These are phyloP conservation scores for Firmiana major DNA, from an alignment of 345 rosid genomes.

Conservation along the genomic window DNA sequence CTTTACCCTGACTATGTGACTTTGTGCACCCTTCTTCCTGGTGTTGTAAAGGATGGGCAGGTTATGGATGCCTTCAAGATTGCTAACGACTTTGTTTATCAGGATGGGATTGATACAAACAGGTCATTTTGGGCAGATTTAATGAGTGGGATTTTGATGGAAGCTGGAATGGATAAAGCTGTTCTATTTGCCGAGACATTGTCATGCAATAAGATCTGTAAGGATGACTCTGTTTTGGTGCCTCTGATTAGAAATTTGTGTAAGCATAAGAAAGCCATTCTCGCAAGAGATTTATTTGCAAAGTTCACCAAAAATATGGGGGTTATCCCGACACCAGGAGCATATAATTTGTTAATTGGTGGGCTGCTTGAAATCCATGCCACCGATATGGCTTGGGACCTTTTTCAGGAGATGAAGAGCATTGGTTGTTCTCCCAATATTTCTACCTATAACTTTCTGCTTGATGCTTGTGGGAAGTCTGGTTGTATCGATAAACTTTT, in stretches of 20 bases:
- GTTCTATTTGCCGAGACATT: constrained; percentile 59
- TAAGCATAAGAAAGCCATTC: constrained; percentile 47
- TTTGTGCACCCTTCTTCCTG: constrained; percentile 82
- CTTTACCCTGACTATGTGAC: constrained; percentile 73
- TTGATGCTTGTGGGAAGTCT: constrained; percentile 65
- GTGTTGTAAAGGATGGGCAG: constrained; percentile 58
- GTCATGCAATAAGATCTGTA: constrained; percentile 42
- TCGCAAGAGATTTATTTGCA: constrained; percentile 46
- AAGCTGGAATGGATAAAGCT: constrained; percentile 56
- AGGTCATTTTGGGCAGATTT: constrained; percentile 67
- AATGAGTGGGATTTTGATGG: constrained; percentile 59
- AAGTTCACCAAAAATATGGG: constrained; percentile 62
- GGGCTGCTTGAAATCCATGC: constrained; percentile 56
- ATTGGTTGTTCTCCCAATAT: constrained; percentile 57
- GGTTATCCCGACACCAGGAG: constrained; percentile 39
- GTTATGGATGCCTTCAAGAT: constrained; percentile 68
- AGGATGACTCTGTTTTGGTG: constrained; percentile 55
- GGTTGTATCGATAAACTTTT: constrained; percentile 51
- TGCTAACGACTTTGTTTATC: constrained; percentile 47
- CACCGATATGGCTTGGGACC: constrained; percentile 42
- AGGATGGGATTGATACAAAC: constrained; percentile 20
- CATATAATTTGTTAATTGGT: constrained; percentile 54
- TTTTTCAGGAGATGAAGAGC: constrained; percentile 58
- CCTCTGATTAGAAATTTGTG: constrained; percentile 62
- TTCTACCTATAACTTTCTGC: constrained; percentile 69